Conservation (phyloP, 1,284 basidiomycete species). For the Flammula alnicola region DNA sequence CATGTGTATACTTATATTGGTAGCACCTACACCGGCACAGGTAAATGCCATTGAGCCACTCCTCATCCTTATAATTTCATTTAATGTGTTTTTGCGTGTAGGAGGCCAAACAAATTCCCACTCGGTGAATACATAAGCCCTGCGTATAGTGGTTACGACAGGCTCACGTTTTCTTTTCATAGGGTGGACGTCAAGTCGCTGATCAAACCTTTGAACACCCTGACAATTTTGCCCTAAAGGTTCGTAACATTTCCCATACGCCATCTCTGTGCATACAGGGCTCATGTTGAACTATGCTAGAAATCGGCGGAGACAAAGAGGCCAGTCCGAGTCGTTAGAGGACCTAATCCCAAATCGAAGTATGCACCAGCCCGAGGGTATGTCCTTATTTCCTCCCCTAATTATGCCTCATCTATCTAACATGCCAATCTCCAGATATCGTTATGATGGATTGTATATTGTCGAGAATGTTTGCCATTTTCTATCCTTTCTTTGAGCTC, state of each 20-base stretch:
- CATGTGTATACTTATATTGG: background rate
- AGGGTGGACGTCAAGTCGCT: slow-evolving; percentile 22
- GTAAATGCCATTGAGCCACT: slow-evolving; percentile 17
- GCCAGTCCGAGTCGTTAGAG: slow-evolving; percentile 38
- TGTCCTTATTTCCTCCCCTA: slow-evolving; percentile 4
- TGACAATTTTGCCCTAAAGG: slow-evolving; percentile 32
- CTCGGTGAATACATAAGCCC: slow-evolving; percentile 19
- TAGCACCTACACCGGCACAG: slow-evolving; percentile 37
- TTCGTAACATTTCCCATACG: slow-evolving; percentile 11
- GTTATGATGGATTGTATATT: slow-evolving; percentile 39
- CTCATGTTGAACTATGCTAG: slow-evolving; percentile 17
- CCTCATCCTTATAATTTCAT: background rate
- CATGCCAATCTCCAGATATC: slow-evolving; percentile 29
- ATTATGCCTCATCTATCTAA: no score
- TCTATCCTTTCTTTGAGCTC: background rate
- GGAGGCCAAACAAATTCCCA: slow-evolving; percentile 31
- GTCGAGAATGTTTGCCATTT: slow-evolving; percentile 27
- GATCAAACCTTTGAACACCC: slow-evolving; percentile 32
- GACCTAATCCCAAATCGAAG: slow-evolving; percentile 26
- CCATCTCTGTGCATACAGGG: background rate
- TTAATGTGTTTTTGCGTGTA: slow-evolving; percentile 3
- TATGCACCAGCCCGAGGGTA: slow-evolving; percentile 33
- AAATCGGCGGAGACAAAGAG: slow-evolving; percentile 24
- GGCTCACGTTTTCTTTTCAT: background rate
- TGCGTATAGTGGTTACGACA: background rate